Evolutionary conservation across 2,329 filamentous ascomycete species (phyloP), one percentile per base, ranked within the genome.

Genomic region (Fusarium citri): DNA sequence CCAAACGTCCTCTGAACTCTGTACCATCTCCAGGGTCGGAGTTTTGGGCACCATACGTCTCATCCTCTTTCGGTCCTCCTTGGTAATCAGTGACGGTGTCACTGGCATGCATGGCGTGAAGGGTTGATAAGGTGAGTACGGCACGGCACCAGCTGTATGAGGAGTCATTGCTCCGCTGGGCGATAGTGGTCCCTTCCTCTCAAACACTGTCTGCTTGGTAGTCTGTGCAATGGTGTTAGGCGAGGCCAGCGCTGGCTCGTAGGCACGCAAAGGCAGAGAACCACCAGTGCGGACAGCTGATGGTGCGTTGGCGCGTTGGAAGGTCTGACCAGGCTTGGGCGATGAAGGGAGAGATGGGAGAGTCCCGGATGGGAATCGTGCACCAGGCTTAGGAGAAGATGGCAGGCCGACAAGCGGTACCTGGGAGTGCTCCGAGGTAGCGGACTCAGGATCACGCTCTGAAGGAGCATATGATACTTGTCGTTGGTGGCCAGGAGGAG

Each of bases 81-180:
- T 88, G 25, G 89, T 93, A 18, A 93, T 89, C 48, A 95, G 80
- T 22, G 88, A 88, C n/a, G 92, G 92, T 30, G 92, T 94, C 50
- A 94, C 88, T 2, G 92, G 92, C 53, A 94, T 86, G 49, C 92
- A 84, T 2, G 92, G 91, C 9, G 90, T 92, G 76, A 90, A 92
- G 1, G 92, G 92, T 82, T 94, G 92, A 72, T 94, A 95, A 0
- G 92, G 91, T 58, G 88, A 89, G 78, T 94, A 94, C 3, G 92
- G 92, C 23, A 90, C 86, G 2, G 88, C 85, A 23, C 83, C 84
- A 7, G 87, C 88, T 3, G 86, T 89, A 77, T 83, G 87, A 0
- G 91, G 92, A 5, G 89, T 91, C 47, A 86, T 87, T 25, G 88
- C 83, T 2, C 86, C 87, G 1, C 80, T 80, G 5, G 89, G 89